Percentiles rank a stretch among this genome's conserved stretches.
Evolutionary conservation across 2,329 filamentous ascomycete species (phyloP).

Genomic region (Fusarium multiceps): DNA sequence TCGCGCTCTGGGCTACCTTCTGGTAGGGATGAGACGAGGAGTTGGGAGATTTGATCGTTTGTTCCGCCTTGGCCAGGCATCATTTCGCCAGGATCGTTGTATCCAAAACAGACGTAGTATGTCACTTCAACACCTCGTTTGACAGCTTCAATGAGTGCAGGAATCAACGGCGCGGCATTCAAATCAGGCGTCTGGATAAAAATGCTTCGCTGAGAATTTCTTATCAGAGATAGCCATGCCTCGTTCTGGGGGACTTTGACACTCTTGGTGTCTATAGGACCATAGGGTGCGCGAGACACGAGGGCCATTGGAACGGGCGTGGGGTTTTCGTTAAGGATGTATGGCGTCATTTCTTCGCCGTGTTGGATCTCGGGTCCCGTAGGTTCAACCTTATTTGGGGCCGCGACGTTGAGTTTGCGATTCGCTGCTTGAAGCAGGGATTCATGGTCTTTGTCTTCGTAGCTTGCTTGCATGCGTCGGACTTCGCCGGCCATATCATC

Average conservation of each 20-base stretch:
- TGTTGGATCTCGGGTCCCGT: slow-evolving; percentile 65
- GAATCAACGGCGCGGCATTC: slow-evolving; percentile 75
- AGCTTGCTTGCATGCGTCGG: slow-evolving; percentile 66
- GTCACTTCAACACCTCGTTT: slow-evolving; percentile 74
- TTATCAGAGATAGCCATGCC: slow-evolving; percentile 76
- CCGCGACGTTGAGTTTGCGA: slow-evolving; percentile 73
- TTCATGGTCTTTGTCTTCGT: slow-evolving; percentile 63
- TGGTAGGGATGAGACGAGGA: slow-evolving; percentile 67
- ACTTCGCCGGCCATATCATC: slow-evolving; percentile 69
- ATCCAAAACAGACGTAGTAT: slow-evolving; percentile 80
- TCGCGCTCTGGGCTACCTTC: slow-evolving; percentile 50
- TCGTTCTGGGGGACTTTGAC: slow-evolving; percentile 78
- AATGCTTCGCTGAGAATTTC: slow-evolving; percentile 70
- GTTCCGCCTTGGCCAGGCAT: slow-evolving; percentile 80
- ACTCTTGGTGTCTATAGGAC: slow-evolving; percentile 69
- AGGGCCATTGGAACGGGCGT: slow-evolving; percentile 76
- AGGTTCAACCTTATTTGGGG: slow-evolving; percentile 60
- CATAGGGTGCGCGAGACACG: slow-evolving; percentile 76
- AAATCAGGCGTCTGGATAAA: slow-evolving; percentile 84
- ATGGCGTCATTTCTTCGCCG: slow-evolving; percentile 72
- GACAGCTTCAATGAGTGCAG: slow-evolving; percentile 72
- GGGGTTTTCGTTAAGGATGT: slow-evolving; percentile 58
- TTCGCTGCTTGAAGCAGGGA: slow-evolving; percentile 68
- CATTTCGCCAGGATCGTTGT: slow-evolving; percentile 82
- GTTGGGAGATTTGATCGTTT: slow-evolving; percentile 76